These are phyloP conservation scores for Suhomyces yuchorum DNA, from an alignment of 1,139 yeast species.

Conservation along the genomic window DNA sequence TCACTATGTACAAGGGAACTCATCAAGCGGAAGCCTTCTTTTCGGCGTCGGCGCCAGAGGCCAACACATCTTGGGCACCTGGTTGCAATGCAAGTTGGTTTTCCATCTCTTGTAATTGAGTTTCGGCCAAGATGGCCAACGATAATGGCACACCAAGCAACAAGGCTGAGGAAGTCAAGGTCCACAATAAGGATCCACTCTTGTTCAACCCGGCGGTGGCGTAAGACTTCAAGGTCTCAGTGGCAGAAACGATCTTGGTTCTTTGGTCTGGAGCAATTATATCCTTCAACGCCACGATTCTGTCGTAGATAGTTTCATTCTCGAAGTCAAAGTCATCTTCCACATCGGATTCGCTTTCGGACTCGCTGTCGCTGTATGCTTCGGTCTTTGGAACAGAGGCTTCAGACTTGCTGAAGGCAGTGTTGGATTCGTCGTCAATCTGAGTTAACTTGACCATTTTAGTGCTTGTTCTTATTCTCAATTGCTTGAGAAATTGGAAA, in stretches of 20 bases:
- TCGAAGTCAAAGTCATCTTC: slow-evolving; percentile 77
- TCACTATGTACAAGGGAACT: slow-evolving; percentile 13
- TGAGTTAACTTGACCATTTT: slow-evolving; percentile 76
- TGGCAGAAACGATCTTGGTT: slow-evolving; percentile 42
- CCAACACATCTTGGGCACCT: slow-evolving; percentile 80
- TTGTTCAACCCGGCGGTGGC: slow-evolving; percentile 52
- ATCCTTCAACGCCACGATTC: slow-evolving; percentile 89
- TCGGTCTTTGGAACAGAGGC: slow-evolving; percentile 23
- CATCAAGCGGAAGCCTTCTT: slow-evolving; percentile 26
- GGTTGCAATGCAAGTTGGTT: slow-evolving; percentile 87
- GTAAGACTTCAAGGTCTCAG: slow-evolving; percentile 37
- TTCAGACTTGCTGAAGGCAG: slow-evolving; percentile 30
- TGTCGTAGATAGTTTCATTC: slow-evolving; percentile 81
- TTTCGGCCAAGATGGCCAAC: slow-evolving; percentile 85
- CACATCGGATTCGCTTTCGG: slow-evolving; percentile 58
- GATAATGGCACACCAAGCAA: slow-evolving; percentile 92
- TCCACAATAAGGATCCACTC: slow-evolving; percentile 82
- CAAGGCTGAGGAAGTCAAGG: slow-evolving; percentile 77
- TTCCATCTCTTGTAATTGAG: slow-evolving; percentile 92
- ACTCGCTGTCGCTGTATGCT: slow-evolving; percentile 27
- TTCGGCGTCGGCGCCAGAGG: slow-evolving; percentile 60
- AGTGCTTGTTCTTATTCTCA: not conserved
- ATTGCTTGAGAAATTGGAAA: slow-evolving; percentile 8
- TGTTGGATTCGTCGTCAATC: slow-evolving; percentile 58
- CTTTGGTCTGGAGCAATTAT: slow-evolving; percentile 90